These are phyloP conservation scores for Solanum phureja DNA, from an alignment of 257 asterid species.

Conservation along the genomic window DNA sequence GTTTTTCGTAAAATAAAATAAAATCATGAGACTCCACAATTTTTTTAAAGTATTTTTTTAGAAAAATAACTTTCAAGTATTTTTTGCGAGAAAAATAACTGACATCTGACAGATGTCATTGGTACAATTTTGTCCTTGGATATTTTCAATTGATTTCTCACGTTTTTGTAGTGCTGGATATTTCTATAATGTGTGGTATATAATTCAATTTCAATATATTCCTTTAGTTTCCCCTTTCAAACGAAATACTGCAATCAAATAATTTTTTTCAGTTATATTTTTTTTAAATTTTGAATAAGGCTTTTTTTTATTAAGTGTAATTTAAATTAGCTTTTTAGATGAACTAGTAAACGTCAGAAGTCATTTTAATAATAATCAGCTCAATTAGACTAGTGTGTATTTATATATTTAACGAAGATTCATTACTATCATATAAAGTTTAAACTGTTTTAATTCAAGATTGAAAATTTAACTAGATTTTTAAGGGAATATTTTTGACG, in stretches of 20 bases:
- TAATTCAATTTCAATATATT: neutral
- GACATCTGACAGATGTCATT: rapidly evolving
- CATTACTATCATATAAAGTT: neutral
- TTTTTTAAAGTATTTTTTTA: neutral
- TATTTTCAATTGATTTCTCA: neutral
- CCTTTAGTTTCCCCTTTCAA: neutral
- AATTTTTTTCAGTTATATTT: neutral
- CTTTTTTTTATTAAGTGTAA: neutral
- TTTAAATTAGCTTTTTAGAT: neutral
- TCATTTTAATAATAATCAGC: neutral
- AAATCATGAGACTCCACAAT: neutral
- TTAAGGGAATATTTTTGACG: neutral
- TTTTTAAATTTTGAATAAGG: neutral
- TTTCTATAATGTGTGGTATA: neutral
- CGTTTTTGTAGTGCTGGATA: neutral
- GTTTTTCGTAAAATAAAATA: neutral
- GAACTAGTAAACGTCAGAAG: neutral
- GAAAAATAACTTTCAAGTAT: too few relatives aligned
- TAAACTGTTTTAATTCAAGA: neutral
- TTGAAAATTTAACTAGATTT: neutral
- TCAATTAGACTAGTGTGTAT: neutral
- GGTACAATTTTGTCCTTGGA: neutral
- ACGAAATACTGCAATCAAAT: neutral
- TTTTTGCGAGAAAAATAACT: neutral
- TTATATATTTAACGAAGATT: neutral